These are phyloP conservation scores for Kurtzmaniella quercitrusa DNA, from an alignment of 1,139 yeast species.

Conservation along the genomic window DNA sequence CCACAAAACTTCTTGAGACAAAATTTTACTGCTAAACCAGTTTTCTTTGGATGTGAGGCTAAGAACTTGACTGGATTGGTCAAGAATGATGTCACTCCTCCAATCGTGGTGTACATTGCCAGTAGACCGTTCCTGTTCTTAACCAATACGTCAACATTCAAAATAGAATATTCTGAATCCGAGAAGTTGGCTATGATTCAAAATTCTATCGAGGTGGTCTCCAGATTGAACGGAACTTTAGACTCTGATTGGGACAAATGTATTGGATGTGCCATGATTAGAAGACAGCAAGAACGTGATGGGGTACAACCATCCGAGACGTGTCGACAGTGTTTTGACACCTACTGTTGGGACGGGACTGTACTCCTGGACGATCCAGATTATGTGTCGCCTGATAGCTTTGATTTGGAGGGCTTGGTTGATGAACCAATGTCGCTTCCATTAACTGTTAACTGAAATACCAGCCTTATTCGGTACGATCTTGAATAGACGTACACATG, in stretches of 20 bases:
- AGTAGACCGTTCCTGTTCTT: constrained; percentile 36
- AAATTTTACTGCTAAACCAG: constrained; percentile 38
- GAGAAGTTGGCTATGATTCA: constrained; percentile 35
- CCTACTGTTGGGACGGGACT: constrained; percentile 42
- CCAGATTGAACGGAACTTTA: constrained; percentile 28
- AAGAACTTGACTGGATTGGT: constrained; percentile 30
- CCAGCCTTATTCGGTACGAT: no score
- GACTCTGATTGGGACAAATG: constrained; percentile 38
- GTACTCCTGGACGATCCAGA: constrained; percentile 1
- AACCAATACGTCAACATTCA: constrained; percentile 34
- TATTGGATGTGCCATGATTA: constrained; percentile 41
- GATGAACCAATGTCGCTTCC: not conserved
- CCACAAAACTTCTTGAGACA: constrained; percentile 25
- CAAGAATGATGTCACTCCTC: constrained; percentile 32
- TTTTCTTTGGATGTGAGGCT: constrained; percentile 44
- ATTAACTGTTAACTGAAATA: not conserved
- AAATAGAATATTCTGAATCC: constrained; percentile 27
- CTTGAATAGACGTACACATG: no score
- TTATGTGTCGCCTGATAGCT: constrained; percentile 1
- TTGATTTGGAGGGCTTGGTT: not conserved
- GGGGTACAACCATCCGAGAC: constrained; percentile 35
- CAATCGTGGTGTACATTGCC: constrained; percentile 35
- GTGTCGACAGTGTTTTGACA: constrained; percentile 33
- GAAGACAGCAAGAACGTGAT: constrained; percentile 40
- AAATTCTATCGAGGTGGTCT: constrained; percentile 34